Conservation (phyloP, 176 grass and related monocot species). For the Coix lacrymajobi region DNA sequence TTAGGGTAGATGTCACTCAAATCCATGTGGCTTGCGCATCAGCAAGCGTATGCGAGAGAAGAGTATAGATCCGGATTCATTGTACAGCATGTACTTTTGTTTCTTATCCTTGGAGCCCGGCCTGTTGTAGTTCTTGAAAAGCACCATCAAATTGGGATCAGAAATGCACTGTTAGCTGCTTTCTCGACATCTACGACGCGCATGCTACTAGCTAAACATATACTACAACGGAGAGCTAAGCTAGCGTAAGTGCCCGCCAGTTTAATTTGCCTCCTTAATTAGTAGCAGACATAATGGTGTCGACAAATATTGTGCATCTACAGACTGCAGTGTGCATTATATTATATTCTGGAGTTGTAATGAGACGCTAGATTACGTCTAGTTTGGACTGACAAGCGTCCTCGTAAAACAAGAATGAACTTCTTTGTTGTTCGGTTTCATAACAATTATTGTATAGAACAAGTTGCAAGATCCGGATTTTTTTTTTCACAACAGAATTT, state of each 20-base stretch:
- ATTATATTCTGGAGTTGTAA: too few relatives aligned
- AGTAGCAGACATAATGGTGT: neutral
- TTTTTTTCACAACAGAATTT: neutral
- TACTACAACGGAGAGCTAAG: neutral
- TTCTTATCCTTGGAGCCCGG: constrained; percentile 30
- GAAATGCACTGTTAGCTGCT: neutral
- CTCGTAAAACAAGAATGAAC: neutral
- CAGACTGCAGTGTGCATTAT: constrained; percentile 8
- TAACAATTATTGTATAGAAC: neutral
- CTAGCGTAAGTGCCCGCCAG: neutral
- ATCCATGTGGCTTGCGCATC: constrained; percentile 38
- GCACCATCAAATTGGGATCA: constrained; percentile 8
- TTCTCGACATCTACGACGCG: neutral
- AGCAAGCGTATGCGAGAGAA: neutral
- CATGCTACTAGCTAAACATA: neutral
- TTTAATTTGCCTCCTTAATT: neutral
- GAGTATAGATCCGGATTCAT: constrained; percentile 1
- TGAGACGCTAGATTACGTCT: neutral
- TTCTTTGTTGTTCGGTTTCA: neutral
- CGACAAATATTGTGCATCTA: neutral
- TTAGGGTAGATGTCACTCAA: constrained; percentile 34
- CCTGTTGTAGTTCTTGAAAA: neutral
- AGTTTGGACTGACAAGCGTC: neutral
- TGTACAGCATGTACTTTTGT: neutral
- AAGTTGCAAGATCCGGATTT: neutral